Percentiles rank a stretch among this genome's conserved stretches.
Conservation (phyloP, 768 basidiomycete species). For the Tylopilus subfusipes region DNA sequence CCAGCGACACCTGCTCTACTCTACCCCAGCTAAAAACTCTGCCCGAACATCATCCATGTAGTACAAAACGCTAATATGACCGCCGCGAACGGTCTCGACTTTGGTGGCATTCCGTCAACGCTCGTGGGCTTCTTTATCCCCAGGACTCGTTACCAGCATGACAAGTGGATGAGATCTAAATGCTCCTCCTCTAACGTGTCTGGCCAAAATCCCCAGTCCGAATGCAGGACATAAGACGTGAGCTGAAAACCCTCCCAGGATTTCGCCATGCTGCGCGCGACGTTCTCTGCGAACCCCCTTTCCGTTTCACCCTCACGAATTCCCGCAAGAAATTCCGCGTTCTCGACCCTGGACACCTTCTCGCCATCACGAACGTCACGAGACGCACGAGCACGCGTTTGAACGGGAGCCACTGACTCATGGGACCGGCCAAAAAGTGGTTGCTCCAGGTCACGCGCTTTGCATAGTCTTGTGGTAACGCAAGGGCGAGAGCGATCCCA, state of each 20-base stretch:
- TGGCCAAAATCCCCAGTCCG: constrained; percentile 50
- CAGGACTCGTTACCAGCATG: constrained; percentile 41
- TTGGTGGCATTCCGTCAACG: constrained; percentile 45
- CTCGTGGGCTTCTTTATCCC: constrained; percentile 40
- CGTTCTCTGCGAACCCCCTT: constrained; percentile 38
- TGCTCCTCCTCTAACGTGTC: constrained; percentile 43
- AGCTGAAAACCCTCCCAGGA: constrained; percentile 54
- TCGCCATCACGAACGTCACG: constrained; percentile 29
- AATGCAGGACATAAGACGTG: constrained; percentile 39
- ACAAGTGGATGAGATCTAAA: constrained; percentile 42
- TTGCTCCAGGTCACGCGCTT: constrained; percentile 43
- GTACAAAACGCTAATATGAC: constrained; percentile 47
- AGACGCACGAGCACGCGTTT: constrained; percentile 32
- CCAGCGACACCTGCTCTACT: constrained; percentile 11
- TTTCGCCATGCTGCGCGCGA: constrained; percentile 44
- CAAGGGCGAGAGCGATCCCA: constrained; percentile 46
- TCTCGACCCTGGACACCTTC: constrained; percentile 37
- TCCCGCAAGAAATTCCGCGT: constrained; percentile 42
- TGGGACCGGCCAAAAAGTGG: constrained; percentile 48
- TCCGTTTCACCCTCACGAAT: constrained; percentile 43
- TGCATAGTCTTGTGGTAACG: constrained; percentile 44
- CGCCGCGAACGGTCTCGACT: constrained; percentile 42
- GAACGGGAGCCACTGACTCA: constrained; percentile 41
- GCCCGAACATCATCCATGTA: constrained; percentile 46
- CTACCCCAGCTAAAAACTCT: constrained; percentile 23